These are phyloP conservation scores for Lyophyllum shimeji DNA, from an alignment of 768 basidiomycete species.

Conservation along the genomic window DNA sequence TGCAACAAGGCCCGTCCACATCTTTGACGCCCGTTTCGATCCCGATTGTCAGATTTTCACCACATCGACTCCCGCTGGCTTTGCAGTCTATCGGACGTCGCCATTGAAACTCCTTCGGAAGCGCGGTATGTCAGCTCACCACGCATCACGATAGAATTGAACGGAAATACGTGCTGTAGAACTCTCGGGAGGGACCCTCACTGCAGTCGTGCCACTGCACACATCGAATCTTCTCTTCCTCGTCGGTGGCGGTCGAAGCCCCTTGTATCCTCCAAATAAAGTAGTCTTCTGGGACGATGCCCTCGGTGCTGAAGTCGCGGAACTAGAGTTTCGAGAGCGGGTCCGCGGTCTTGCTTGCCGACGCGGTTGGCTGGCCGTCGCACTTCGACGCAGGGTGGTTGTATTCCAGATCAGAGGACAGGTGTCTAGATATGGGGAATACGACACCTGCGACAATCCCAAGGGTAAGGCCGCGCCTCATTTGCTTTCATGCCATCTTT, in stretches of 20 bases:
- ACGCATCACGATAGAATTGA: neutral
- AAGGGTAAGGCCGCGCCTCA: constrained; percentile 50
- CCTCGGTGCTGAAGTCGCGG: constrained; percentile 73
- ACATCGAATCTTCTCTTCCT: constrained; percentile 83
- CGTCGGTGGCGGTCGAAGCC: constrained; percentile 84
- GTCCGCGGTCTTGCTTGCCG: constrained; percentile 80
- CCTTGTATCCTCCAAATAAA: constrained; percentile 90
- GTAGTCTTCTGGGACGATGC: constrained; percentile 89
- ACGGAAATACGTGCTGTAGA: constrained; percentile 41
- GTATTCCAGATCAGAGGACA: constrained; percentile 69
- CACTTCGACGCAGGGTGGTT: constrained; percentile 75
- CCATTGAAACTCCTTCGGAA: constrained; percentile 79
- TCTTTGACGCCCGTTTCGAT: constrained; percentile 79
- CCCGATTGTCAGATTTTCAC: constrained; percentile 82
- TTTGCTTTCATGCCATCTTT: constrained; percentile 1
- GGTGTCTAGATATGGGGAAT: constrained; percentile 68
- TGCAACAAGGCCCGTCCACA: constrained; percentile 68
- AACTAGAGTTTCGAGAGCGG: constrained; percentile 85
- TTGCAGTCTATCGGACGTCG: constrained; percentile 77
- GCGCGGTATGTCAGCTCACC: constrained; percentile 55
- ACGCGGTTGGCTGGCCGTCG: constrained; percentile 82
- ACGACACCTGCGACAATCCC: constrained; percentile 87
- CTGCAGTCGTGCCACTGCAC: constrained; percentile 77
- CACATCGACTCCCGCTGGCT: constrained; percentile 74
- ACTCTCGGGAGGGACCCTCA: constrained; percentile 74